phyloP scores from a whole-genome alignment of 2,329 filamentous ascomycete species.

The Pyrenochaeta sp. region DNA sequence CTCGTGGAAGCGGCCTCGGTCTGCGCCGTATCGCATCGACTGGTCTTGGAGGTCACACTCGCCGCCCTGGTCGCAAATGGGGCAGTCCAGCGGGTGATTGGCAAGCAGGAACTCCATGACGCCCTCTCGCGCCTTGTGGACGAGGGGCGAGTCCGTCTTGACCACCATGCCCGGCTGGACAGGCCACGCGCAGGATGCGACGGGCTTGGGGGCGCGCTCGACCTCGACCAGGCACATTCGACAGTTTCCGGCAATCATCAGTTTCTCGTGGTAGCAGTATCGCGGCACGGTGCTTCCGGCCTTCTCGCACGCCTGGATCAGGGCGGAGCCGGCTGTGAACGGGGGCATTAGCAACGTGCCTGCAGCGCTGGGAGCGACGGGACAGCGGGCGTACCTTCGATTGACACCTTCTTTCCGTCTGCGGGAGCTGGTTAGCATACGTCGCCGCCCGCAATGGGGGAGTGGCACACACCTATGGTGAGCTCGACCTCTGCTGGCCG shows the following conservation, averaged over 20 bases:
- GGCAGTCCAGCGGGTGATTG: slow-evolving; percentile 95
- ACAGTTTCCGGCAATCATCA: slow-evolving; percentile 99
- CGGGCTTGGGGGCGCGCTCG: slow-evolving; percentile 93
- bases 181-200: slow-evolving; percentile 98
- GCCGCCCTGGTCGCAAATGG: slow-evolving; percentile 97
- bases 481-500: slow-evolving; percentile 93
- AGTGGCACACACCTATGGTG: slow-evolving; percentile 78
- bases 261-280: slow-evolving; percentile 99
- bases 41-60: slow-evolving; percentile 99
- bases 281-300: slow-evolving; percentile 89
- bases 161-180: slow-evolving; percentile 99
- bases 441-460: slow-evolving; percentile 21
- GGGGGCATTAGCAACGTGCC: slow-evolving; percentile 38
- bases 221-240: slow-evolving; percentile 99
- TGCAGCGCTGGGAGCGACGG: slow-evolving; percentile 15
- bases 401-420: slow-evolving; percentile 98
- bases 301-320: slow-evolving; percentile 99
- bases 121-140: slow-evolving; percentile 97
- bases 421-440: slow-evolving; percentile 47
- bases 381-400: slow-evolving; percentile 75
- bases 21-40: slow-evolving; percentile 97
- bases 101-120: slow-evolving; percentile 99
- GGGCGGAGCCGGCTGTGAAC: slow-evolving; percentile 82
- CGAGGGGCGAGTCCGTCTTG: slow-evolving; percentile 94
- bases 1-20: slow-evolving; percentile 97